Evolutionary conservation across 2,329 filamentous ascomycete genomes (phyloP).

Genomic region (Aspergillus sp.): DNA sequence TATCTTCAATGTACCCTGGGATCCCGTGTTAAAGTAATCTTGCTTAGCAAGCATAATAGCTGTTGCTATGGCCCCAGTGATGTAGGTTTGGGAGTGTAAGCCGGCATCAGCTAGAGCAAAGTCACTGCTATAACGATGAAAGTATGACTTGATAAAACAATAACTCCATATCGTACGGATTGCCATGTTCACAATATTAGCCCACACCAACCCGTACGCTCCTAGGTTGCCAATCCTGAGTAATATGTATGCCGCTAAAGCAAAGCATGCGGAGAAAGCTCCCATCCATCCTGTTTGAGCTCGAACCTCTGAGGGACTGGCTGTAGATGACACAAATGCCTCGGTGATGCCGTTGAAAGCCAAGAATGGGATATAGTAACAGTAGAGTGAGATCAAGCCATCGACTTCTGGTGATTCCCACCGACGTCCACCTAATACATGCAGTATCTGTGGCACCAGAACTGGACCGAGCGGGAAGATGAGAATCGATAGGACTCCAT

Average conservation of each 20-base stretch:
- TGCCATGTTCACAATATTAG: slow-evolving; percentile 86
- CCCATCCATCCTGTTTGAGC: slow-evolving; percentile 80
- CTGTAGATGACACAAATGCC: slow-evolving; percentile 86
- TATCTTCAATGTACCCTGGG: slow-evolving; percentile 40
- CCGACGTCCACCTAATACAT: slow-evolving; percentile 67
- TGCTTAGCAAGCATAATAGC: slow-evolving; percentile 33
- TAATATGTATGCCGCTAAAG: slow-evolving; percentile 67
- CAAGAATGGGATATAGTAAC: slow-evolving; percentile 88
- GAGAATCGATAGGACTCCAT: slow-evolving; percentile 67
- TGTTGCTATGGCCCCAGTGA: slow-evolving; percentile 43
- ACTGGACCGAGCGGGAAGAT: slow-evolving; percentile 68
- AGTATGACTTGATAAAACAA: slow-evolving; percentile 65
- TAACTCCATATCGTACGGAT: slow-evolving; percentile 79
- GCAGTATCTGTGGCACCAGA: slow-evolving; percentile 67
- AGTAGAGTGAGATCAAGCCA: slow-evolving; percentile 71
- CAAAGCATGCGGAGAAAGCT: slow-evolving; percentile 73
- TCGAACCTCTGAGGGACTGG: slow-evolving; percentile 68
- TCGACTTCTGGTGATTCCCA: slow-evolving; percentile 75
- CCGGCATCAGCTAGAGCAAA: slow-evolving; percentile 41
- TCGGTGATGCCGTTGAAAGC: slow-evolving; percentile 89
- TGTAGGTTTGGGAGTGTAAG: slow-evolving; percentile 42
- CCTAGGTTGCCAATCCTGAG: slow-evolving; percentile 66
- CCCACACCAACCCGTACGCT: slow-evolving; percentile 74
- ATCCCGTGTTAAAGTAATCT: slow-evolving; percentile 6
- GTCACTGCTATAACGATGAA: slow-evolving; percentile 43